phyloP scores from a whole-genome alignment of 1,139 yeast species.

The Scheffersomyces stambukii region DNA sequence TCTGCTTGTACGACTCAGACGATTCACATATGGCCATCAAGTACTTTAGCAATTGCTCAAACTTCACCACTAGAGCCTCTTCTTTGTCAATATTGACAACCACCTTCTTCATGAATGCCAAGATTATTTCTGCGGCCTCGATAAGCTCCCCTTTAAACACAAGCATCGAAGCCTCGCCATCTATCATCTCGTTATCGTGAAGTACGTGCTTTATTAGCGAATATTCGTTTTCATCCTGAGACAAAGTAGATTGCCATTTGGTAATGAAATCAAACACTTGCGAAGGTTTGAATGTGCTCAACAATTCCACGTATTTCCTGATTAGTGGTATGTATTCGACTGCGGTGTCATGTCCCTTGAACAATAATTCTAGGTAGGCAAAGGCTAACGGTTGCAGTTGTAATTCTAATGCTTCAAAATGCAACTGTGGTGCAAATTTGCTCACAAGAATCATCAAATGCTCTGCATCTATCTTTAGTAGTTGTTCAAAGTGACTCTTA shows the following conservation, averaged over 20 bases:
- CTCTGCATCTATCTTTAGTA: slow-evolving; percentile 30
- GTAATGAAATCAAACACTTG: slow-evolving; percentile 15
- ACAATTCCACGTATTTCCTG: slow-evolving; percentile 26
- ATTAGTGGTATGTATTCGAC: slow-evolving; percentile 13
- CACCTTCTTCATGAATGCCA: slow-evolving; percentile 18
- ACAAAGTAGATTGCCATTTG: slow-evolving; percentile 12
- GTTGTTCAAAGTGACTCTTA: slow-evolving; percentile 29
- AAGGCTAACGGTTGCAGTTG: slow-evolving; percentile 19
- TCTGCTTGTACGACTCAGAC: slow-evolving; percentile 12
- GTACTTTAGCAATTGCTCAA: slow-evolving; percentile 28
- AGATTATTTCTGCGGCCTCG: slow-evolving; percentile 22
- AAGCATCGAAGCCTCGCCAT: slow-evolving; percentile 18
- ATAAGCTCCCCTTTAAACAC: slow-evolving; percentile 17
- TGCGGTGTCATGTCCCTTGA: slow-evolving; percentile 10
- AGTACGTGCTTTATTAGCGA: slow-evolving; percentile 20
- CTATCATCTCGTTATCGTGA: slow-evolving; percentile 23
- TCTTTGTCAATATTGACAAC: slow-evolving; percentile 23
- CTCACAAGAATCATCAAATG: slow-evolving; percentile 33
- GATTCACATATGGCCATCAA: slow-evolving; percentile 34
- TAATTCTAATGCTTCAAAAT: slow-evolving; percentile 28
- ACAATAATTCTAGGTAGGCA: slow-evolving; percentile 24
- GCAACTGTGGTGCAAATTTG: slow-evolving; percentile 33
- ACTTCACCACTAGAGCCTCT: slow-evolving; percentile 20
- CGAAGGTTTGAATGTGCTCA: slow-evolving; percentile 19
- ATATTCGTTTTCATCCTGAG: no score